Base-by-base conservation (phyloP, 768 basidiomycete species). In the Pholiota conissans region DNA sequence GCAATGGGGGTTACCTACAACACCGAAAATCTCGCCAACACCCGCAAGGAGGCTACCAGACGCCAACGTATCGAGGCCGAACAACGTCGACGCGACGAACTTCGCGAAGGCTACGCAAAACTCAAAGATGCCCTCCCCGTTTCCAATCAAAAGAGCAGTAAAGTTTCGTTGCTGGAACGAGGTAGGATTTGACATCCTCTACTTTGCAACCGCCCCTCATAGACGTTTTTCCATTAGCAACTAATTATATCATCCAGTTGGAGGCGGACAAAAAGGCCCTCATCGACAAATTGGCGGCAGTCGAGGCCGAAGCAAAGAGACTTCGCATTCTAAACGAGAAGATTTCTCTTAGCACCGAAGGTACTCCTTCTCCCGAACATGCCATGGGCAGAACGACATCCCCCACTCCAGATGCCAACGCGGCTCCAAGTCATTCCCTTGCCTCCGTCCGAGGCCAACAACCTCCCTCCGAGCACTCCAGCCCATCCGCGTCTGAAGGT, bases 91-190 rank as follows among this genome's bases (percentile, higher is more conserved):
- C 81, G 93, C 62, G 92, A 94, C 72, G 93, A 95, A 73, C 80
- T 95, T 59, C 82, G 93, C 59, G 93, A 95, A 67, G 93, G 91
- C 26, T 95, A 95, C 73, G 87, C 89, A 32, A 87, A 89, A 67
- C 77, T 95, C 72, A 93, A 92, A 74, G 91, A 93, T 60, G 89
- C 90, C 24, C 78, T 95, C 6, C 93, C 93, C 2, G 81, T 88
- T 52, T 90, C 89, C 11, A 93, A 92, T 73, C 91, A 93, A 79
- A 92, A 94, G 76, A 87, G 89, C 71, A 93, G 90, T 76, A 95
- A 95, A 70, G 90, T 93, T 16, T 91, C 90, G 24, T 74, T 95
- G 56, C 77, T 95, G 55, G 93, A 95, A 74, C 82, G 93, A 83
- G 91, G 92, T 93, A 66, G 58, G 82, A 68, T 26, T 34, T 49